Percentiles rank a stretch among this genome's conserved stretches.
Conservation (phyloP, 139 green algal species). For the Pseudopediastrum boryanum region DNA sequence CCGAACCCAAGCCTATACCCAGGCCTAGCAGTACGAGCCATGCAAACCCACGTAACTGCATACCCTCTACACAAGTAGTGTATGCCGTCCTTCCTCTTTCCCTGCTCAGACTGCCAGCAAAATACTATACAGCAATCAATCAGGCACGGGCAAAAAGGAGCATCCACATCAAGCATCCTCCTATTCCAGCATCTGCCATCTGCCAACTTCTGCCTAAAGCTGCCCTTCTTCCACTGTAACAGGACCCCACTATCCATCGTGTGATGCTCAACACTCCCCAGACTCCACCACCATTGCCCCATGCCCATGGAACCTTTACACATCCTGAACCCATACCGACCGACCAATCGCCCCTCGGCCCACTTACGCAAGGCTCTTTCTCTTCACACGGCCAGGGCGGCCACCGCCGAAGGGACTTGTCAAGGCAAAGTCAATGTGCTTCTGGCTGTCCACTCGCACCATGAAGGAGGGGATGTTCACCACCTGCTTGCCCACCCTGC, state of each 20-base stretch:
- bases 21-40: background rate
- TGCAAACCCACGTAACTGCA: too few species aligned
- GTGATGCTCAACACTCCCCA: background rate
- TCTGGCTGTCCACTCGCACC: slow-evolving; percentile 98
- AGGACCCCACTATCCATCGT: too few species aligned
- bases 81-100: background rate
- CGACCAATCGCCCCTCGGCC: background rate
- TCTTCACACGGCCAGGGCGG: slow-evolving; percentile 95
- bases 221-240: background rate
- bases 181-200: background rate
- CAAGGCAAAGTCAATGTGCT: slow-evolving; percentile 99
- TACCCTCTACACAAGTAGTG: background rate
- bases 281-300: background rate
- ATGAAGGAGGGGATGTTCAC: slow-evolving; percentile 99
- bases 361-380: slow-evolving; percentile 57
- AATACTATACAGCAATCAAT: background rate
- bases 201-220: background rate
- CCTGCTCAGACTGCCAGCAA: background rate
- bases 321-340: background rate
- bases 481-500: slow-evolving; percentile 99
- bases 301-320: background rate
- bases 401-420: slow-evolving; percentile 97
- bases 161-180: background rate
- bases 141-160: background rate
- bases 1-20: background rate